phyloP scores from a whole-genome alignment of 768 basidiomycete genomes.

The Boletus rubroflammeus region DNA sequence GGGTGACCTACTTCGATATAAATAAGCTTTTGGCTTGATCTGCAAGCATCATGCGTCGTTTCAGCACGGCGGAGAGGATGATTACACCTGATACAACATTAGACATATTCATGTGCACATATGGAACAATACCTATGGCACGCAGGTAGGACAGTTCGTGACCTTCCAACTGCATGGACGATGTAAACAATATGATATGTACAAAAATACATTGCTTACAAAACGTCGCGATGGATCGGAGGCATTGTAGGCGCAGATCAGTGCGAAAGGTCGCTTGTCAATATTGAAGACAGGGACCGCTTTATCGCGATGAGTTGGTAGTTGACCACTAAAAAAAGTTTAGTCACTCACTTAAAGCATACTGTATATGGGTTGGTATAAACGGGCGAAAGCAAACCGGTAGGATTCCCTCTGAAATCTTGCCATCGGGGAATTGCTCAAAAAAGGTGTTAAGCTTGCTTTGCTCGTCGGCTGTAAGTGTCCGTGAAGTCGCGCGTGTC shows the following conservation, averaged over 20 bases:
- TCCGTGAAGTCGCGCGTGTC: slow-evolving; percentile 47
- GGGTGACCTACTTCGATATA: slow-evolving; percentile 72
- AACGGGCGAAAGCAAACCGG: slow-evolving; percentile 81
- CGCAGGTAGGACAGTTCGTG: slow-evolving; percentile 89
- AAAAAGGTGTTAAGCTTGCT: slow-evolving; percentile 74
- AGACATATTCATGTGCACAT: not conserved
- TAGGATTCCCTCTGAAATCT: slow-evolving; percentile 82
- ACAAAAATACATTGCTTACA: slow-evolving; percentile 40
- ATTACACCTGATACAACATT: slow-evolving; percentile 60
- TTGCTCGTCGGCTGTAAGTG: slow-evolving; percentile 69
- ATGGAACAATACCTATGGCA: slow-evolving; percentile 61
- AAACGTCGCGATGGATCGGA: slow-evolving; percentile 77
- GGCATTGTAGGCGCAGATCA: slow-evolving; percentile 89
- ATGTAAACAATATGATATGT: slow-evolving; percentile 7
- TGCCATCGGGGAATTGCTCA: slow-evolving; percentile 75
- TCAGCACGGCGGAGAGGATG: slow-evolving; percentile 88
- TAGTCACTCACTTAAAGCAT: slow-evolving; percentile 70
- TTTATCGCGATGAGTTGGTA: slow-evolving; percentile 27
- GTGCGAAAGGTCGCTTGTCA: slow-evolving; percentile 86
- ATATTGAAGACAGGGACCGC: slow-evolving; percentile 92
- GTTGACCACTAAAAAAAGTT: not conserved
- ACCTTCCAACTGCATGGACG: slow-evolving; percentile 64
- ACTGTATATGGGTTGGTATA: slow-evolving; percentile 77
- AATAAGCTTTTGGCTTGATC: slow-evolving; percentile 93
- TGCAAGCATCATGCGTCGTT: slow-evolving; percentile 88